Evolutionary conservation across 2,329 filamentous ascomycete genomes (phyloP).

Genomic region (Epicoccum sorghinum): DNA sequence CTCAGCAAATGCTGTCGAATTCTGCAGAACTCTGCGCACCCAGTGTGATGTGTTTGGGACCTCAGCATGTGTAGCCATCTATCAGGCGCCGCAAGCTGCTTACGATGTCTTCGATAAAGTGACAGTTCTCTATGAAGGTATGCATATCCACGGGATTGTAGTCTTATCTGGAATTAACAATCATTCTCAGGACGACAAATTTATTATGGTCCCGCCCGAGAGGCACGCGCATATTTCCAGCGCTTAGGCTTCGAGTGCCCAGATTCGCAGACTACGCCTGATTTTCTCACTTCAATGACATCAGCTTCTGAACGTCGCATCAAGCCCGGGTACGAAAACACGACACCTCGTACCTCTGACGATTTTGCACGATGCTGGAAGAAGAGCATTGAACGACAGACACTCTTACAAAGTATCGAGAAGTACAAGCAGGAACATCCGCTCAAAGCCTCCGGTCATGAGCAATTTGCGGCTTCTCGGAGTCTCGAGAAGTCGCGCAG

Average conservation of each 20-base stretch:
- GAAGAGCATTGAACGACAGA: constrained; percentile 46
- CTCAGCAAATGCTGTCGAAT: constrained; percentile 60
- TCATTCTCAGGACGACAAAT: constrained; percentile 61
- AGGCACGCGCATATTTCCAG: constrained; percentile 71
- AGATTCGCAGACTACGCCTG: constrained; percentile 67
- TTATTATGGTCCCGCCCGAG: constrained; percentile 68
- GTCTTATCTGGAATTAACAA: not conserved
- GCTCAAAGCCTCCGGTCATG: constrained; percentile 50
- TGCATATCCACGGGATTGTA: constrained; percentile 32
- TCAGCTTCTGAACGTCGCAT: constrained; percentile 58
- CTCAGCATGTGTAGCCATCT: constrained; percentile 54
- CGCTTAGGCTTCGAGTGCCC: constrained; percentile 73
- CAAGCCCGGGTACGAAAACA: constrained; percentile 48
- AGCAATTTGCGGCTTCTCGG: constrained; percentile 37
- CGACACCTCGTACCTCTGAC: constrained; percentile 48
- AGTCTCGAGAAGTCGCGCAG: constrained; percentile 56
- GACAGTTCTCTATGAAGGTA: constrained; percentile 71
- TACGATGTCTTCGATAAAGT: constrained; percentile 73
- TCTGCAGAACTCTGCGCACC: constrained; percentile 59
- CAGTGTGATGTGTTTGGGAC: constrained; percentile 57
- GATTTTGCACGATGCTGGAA: constrained; percentile 59
- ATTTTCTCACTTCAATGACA: constrained; percentile 59
- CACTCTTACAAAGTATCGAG: constrained; percentile 51
- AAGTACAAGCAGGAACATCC: constrained; percentile 53
- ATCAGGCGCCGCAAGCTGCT: constrained; percentile 70